phyloP scores from a whole-genome alignment of 148 eudicot genomes.

The Suaeda aralocaspica region DNA sequence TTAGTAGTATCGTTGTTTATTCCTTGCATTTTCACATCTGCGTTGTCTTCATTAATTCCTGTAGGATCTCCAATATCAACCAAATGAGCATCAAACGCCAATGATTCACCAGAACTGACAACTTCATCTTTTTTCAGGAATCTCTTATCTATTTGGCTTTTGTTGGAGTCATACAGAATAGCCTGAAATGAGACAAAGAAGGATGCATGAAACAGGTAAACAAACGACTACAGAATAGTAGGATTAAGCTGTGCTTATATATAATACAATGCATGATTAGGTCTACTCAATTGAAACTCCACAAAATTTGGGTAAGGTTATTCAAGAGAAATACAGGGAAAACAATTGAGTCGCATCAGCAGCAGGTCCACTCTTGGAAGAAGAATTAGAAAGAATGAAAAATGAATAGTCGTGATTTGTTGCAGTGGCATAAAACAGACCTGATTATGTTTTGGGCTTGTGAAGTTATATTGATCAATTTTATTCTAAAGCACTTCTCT shows the following conservation, averaged over 20 bases:
- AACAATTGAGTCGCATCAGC: background rate
- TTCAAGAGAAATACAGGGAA: background rate
- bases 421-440: background rate
- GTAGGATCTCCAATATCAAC: constrained; percentile 70
- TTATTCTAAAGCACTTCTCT: background rate
- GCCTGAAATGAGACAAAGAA: constrained; percentile 39
- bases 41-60: constrained; percentile 29
- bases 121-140: constrained; percentile 71
- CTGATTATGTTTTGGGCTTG: background rate
- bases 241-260: background rate
- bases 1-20: constrained; percentile 18
- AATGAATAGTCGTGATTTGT: background rate
- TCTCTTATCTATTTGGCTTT: constrained; percentile 55
- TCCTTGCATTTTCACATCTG: constrained; percentile 27
- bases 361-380: background rate
- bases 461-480: background rate
- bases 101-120: constrained; percentile 53
- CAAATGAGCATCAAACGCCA: constrained; percentile 58
- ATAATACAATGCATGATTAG: background rate
- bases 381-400: background rate
- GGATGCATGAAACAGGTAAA: background rate
- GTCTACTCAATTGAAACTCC: background rate
- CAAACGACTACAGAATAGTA: background rate
- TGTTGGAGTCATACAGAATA: constrained; percentile 56
- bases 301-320: background rate